phyloP scores from a whole-genome alignment of 371 early-diverging fungal species.

The Mucor ambiguus region DNA sequence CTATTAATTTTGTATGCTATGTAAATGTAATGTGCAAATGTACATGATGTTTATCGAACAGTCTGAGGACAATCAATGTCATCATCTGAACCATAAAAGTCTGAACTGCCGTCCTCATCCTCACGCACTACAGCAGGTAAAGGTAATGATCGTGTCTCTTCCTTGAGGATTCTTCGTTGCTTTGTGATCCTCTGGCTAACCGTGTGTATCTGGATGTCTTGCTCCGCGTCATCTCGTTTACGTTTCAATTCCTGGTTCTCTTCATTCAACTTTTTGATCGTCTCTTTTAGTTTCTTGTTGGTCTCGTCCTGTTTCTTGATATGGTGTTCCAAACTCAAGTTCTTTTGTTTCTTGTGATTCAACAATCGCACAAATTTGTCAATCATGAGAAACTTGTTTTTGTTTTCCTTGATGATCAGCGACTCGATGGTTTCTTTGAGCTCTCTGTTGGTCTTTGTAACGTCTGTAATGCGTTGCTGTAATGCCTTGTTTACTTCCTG shows the following conservation, averaged over 20 bases:
- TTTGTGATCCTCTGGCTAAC: background rate
- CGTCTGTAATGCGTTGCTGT: background rate
- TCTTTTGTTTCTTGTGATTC: background rate
- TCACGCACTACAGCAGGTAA: background rate
- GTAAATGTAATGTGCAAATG: no score
- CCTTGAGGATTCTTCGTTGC: background rate
- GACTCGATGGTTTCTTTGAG: background rate
- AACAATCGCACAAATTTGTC: slow-evolving; percentile 1
- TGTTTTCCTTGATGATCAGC: background rate
- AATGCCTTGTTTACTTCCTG: slow-evolving; percentile 2
- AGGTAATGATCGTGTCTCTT: background rate
- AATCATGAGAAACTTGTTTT: slow-evolving; percentile 1
- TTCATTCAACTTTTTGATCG: background rate
- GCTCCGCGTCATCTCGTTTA: background rate
- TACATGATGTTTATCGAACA: background rate
- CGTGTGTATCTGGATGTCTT: background rate
- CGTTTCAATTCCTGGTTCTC: background rate
- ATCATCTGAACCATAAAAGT: background rate
- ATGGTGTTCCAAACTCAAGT: background rate
- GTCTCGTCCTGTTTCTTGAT: background rate
- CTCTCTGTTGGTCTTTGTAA: background rate
- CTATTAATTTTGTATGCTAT: background rate
- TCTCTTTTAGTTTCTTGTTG: background rate
- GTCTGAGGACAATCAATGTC: background rate
- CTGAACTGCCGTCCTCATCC: background rate